Evolutionary conservation across 257 asterid species (phyloP).

Genomic region (Rauvolfia tetraphylla): DNA sequence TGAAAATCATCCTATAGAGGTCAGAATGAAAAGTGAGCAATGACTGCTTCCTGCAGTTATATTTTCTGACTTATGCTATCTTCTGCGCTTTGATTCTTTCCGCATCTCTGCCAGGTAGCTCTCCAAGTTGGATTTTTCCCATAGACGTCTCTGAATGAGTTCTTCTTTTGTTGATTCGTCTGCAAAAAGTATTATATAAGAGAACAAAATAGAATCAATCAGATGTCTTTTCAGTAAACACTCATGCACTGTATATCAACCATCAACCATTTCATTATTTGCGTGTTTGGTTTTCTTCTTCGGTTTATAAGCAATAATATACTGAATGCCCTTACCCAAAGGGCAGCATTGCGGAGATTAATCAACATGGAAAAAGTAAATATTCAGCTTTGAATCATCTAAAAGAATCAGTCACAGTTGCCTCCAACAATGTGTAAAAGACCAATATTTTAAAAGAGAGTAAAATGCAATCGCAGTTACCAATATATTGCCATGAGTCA

Average conservation of each 20-base stretch:
- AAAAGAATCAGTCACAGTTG: not conserved
- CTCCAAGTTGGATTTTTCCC: slow-evolving; percentile 81
- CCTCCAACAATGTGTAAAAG: not conserved
- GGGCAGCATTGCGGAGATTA: not conserved
- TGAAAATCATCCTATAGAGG: not conserved
- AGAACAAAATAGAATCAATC: not conserved
- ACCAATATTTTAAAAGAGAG: not conserved
- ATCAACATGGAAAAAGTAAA: not conserved
- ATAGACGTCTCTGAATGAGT: slow-evolving; percentile 69
- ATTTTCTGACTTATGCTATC: slow-evolving; percentile 32
- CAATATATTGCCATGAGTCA: slow-evolving; percentile 72
- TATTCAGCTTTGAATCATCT: not conserved
- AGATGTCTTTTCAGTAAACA: not conserved
- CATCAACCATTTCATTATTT: not conserved
- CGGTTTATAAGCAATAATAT: not conserved
- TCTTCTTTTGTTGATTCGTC: slow-evolving; percentile 68
- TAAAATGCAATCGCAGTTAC: slow-evolving; percentile 29
- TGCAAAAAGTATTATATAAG: slow-evolving; percentile 27
- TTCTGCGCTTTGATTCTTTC: slow-evolving; percentile 88
- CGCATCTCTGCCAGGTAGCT: slow-evolving; percentile 72
- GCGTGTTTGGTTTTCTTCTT: not conserved
- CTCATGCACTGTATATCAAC: not conserved
- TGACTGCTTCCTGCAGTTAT: not conserved
- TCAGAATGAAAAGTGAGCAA: not conserved
- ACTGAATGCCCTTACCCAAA: not conserved